Base-by-base conservation (phyloP, 768 basidiomycete genomes). In the Mycena kentingensis region DNA sequence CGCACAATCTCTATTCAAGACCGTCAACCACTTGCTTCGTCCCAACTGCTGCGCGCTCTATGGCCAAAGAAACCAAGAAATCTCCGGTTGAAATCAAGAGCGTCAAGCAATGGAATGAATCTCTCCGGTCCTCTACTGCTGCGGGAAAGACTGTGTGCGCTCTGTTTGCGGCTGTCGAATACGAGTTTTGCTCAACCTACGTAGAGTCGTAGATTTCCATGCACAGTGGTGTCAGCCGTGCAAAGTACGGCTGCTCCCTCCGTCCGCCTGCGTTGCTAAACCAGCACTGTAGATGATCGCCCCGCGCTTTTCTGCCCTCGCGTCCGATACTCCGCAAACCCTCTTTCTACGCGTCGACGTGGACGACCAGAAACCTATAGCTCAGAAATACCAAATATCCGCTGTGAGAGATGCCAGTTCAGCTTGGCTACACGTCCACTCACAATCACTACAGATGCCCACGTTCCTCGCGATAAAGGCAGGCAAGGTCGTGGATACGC, bases 61-160 rank as follows among this genome's bases (percentile, higher is more conserved):
- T 16, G 11, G 26, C 25, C 41, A 42, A 24, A 24, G 26, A 21
- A n/a, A 24, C 22, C 41, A 49, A 28, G 31, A 53, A 38, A 2
- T 27, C 49, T 4, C 35, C 54, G 7, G 34, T 55, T 11, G 54
- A 55, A 11, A 36, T 55, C 4, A 42, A 51, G 39, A 60, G 26
- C 22, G 55, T 57, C 2, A 73, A 72, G 13, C 69, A 72, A 52
- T 73, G 71, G 64, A 72, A 72, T 64, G 68, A 72, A 37, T 70
- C 63, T 63, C 66, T 73, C 26, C 72, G 71, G 38, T 57, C 62
- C 1, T 64, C 72, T 1, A 48, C 44, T 1, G 49, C 51, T 0
- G 39, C 48, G 26, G 55, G 55, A 24, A 57, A 45, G 54, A 54
- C 58, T 8, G 54, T 60, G 18, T 13, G 37, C 24, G 5, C 13